phyloP scores from a whole-genome alignment of 1,284 basidiomycete genomes.

The Marasmius tenuissimus region DNA sequence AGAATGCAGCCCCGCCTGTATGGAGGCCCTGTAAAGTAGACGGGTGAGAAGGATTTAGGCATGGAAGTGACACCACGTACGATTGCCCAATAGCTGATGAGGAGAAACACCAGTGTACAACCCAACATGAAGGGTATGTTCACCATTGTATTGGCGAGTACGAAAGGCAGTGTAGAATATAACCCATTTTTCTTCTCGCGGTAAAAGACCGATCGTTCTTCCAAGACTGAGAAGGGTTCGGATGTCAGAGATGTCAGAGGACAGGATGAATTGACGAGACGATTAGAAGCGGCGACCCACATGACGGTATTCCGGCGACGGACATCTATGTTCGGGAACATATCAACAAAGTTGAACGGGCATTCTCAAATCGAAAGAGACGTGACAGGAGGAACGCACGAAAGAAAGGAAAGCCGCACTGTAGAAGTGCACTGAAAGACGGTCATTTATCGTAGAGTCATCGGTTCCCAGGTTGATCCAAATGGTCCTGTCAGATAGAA shows the following conservation, averaged over 20 bases:
- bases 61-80: conserved; percentile 22
- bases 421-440: conserved; percentile 48
- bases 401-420: conserved; percentile 63
- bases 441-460: conserved; percentile 41
- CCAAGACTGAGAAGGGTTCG: conserved; percentile 32
- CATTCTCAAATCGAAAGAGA: neutral
- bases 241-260: neutral
- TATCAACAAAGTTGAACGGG: neutral
- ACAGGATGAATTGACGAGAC: neutral
- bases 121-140: conserved; percentile 57
- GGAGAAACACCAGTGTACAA: conserved; percentile 47
- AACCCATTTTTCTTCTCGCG: conserved; percentile 56
- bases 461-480: conserved; percentile 51
- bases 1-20: conserved; percentile 47
- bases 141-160: conserved; percentile 57
- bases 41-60: neutral
- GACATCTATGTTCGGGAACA: conserved; percentile 33
- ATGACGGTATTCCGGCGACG: conserved; percentile 51
- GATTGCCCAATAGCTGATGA: conserved; percentile 43
- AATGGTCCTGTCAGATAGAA: conserved; percentile 36
- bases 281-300: conserved; percentile 19
- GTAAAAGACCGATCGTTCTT: conserved; percentile 53
- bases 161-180: conserved; percentile 51
- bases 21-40: conserved; percentile 40
- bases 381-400: conserved; percentile 28